A percentile compares a stretch with the other conserved stretches of the same genome.
These are phyloP conservation scores for Panicum hallii DNA, from an alignment of 202 grass and related monocot species.

Conservation along the genomic window DNA sequence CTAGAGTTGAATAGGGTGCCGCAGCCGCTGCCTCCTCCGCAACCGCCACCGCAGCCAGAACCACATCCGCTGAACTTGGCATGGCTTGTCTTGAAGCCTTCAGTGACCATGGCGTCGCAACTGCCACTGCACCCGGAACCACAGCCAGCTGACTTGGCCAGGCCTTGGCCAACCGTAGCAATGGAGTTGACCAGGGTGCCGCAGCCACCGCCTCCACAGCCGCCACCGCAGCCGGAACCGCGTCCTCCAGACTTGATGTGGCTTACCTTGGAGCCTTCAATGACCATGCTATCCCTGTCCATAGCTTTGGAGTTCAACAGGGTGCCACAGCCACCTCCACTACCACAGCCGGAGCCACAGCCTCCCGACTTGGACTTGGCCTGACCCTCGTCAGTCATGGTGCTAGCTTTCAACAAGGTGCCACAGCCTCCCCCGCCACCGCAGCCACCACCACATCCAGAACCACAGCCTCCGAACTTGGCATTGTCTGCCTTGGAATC, in stretches of 20 bases:
- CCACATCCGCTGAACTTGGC: neutral
- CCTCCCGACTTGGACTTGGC: constrained; percentile 45
- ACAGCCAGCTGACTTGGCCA: neutral
- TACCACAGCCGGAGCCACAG: constrained; percentile 45
- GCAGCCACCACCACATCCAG: constrained; percentile 23
- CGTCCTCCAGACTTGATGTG: neutral
- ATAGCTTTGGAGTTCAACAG: neutral
- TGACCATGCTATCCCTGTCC: neutral
- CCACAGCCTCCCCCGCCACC: neutral
- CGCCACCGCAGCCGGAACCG: constrained; percentile 37
- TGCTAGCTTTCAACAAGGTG: neutral
- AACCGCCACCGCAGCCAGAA: constrained; percentile 36
- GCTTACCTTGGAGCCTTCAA: neutral
- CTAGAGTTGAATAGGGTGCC: neutral
- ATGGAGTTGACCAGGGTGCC: neutral
- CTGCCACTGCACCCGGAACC: neutral
- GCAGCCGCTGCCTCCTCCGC: neutral
- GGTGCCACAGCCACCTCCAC: neutral
- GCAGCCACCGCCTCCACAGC: neutral
- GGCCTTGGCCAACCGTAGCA: neutral
- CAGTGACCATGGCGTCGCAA: neutral
- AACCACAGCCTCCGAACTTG: constrained; percentile 47
- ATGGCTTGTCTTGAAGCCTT: neutral
- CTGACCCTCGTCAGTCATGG: neutral
- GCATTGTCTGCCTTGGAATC: neutral